A percentile compares a stretch with the other conserved stretches of the same genome.
These are phyloP conservation scores for Bocquillonia castaneifolia DNA, from an alignment of 441 rosid genomes.

Conservation along the genomic window DNA sequence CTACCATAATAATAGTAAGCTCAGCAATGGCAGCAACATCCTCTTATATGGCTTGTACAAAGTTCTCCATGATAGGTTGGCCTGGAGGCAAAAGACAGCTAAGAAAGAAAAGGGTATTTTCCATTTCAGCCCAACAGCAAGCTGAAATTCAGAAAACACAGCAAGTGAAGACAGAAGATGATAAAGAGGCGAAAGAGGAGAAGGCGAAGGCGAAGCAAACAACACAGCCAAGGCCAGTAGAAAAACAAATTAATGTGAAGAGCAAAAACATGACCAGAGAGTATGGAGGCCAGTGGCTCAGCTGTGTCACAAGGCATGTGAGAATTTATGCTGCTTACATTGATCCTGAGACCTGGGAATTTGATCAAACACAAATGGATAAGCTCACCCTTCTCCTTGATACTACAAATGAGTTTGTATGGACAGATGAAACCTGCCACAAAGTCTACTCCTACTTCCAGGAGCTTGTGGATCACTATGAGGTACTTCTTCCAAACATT, in stretches of 20 bases:
- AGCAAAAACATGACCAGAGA: conserved; percentile 69
- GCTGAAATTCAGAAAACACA: conserved; percentile 41
- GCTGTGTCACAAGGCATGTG: conserved; percentile 78
- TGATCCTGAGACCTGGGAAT: conserved; percentile 76
- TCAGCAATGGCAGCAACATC: conserved; percentile 47
- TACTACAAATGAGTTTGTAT: conserved; percentile 74
- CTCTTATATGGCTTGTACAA: conserved; percentile 45
- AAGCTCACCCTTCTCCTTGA: conserved; percentile 86
- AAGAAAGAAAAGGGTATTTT: conserved; percentile 23
- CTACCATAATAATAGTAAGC: neutral
- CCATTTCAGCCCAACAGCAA: conserved; percentile 45
- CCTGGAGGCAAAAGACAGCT: conserved; percentile 21
- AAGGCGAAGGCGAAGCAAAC: conserved; percentile 31
- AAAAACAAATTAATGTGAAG: conserved; percentile 66
- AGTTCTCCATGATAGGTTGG: conserved; percentile 39
- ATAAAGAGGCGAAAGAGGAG: conserved; percentile 19
- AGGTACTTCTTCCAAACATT: conserved; percentile 45
- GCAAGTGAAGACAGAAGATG: conserved; percentile 25
- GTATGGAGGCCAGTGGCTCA: conserved; percentile 85
- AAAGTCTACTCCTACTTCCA: conserved; percentile 77
- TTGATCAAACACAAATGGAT: conserved; percentile 90
- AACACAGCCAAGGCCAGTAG: conserved; percentile 68
- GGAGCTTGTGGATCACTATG: conserved; percentile 96
- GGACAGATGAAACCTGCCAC: conserved; percentile 63
- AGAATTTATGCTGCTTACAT: conserved; percentile 91